A percentile compares a stretch with the other conserved stretches of the same genome.
Conservation (phyloP, 352 stramenopile species). For the Phytophthora pini region DNA sequence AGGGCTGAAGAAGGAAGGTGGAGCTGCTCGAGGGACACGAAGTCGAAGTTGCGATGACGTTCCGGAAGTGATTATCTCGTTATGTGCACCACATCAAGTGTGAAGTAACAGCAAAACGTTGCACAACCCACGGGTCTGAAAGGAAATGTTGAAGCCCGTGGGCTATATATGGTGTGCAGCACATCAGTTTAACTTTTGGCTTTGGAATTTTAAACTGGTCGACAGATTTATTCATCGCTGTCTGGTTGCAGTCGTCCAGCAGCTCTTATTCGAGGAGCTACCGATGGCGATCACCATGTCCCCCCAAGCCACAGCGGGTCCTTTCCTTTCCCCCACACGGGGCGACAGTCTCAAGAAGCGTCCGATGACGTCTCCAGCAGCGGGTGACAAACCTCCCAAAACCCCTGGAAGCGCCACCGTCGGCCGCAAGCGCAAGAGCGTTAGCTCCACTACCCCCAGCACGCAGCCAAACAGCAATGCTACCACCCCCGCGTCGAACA, state of each 20-base stretch:
- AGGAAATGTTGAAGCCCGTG: not conserved
- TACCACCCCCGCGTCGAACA: slow-evolving; percentile 32
- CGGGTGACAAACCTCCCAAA: slow-evolving; percentile 5
- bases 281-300: slow-evolving; percentile 31
- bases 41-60: slow-evolving; percentile 23
- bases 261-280: slow-evolving; percentile 19
- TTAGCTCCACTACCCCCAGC: slow-evolving; percentile 25
- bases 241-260: not conserved
- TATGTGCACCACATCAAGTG: not conserved
- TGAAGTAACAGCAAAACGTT: not conserved
- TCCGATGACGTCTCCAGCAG: slow-evolving; percentile 3
- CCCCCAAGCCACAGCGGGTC: slow-evolving; percentile 5
- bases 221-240: not conserved
- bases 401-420: slow-evolving; percentile 6
- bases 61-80: not conserved
- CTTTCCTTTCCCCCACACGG: slow-evolving; percentile 31
- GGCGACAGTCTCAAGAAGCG: slow-evolving; percentile 13
- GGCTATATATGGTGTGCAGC: not conserved
- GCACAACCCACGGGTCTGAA: not conserved
- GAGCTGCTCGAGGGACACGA: slow-evolving; percentile 2
- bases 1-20: not conserved
- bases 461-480: slow-evolving; percentile 22
- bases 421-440: slow-evolving; percentile 66
- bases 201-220: slow-evolving; percentile 21
- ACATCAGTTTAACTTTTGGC: not conserved